Evolutionary conservation across 305 asterid species (phyloP).

Genomic region (Fraxinus paxiana): DNA sequence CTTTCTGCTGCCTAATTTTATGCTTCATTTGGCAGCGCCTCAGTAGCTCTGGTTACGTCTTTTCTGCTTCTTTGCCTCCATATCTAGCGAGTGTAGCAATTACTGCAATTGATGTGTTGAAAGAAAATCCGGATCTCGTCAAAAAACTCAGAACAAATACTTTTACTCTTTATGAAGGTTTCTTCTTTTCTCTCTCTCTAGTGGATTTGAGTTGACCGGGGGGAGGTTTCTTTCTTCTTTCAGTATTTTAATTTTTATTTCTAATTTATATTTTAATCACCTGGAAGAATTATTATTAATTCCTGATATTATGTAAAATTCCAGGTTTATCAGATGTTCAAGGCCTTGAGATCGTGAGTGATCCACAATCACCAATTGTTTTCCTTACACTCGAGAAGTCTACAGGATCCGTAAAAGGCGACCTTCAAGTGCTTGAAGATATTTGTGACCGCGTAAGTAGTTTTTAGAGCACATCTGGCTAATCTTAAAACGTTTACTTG

Average conservation of each 20-base stretch:
- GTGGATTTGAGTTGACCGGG: background rate
- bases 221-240: background rate
- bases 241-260: constrained; percentile 9
- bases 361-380: constrained; percentile 70
- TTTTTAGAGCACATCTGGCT: background rate
- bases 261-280: background rate
- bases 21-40: constrained; percentile 66
- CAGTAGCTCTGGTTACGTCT: constrained; percentile 92
- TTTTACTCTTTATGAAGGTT: constrained; percentile 48
- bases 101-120: constrained; percentile 73
- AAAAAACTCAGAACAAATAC: constrained; percentile 58
- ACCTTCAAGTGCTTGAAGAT: constrained; percentile 72
- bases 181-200: constrained; percentile 11
- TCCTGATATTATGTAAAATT: constrained; percentile 23
- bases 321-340: constrained; percentile 56
- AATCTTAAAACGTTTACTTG: background rate
- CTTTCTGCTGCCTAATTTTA: constrained; percentile 20
- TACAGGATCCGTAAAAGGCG: constrained; percentile 60
- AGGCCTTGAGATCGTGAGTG: constrained; percentile 66
- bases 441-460: constrained; percentile 57
- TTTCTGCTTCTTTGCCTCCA: constrained; percentile 97
- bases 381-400: constrained; percentile 60
- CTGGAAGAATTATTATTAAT: background rate
- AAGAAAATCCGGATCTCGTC: constrained; percentile 66
- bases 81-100: constrained; percentile 93